These are phyloP conservation scores for Fusarium clavum DNA, from an alignment of 2,329 filamentous ascomycete species.

Conservation along the genomic window DNA sequence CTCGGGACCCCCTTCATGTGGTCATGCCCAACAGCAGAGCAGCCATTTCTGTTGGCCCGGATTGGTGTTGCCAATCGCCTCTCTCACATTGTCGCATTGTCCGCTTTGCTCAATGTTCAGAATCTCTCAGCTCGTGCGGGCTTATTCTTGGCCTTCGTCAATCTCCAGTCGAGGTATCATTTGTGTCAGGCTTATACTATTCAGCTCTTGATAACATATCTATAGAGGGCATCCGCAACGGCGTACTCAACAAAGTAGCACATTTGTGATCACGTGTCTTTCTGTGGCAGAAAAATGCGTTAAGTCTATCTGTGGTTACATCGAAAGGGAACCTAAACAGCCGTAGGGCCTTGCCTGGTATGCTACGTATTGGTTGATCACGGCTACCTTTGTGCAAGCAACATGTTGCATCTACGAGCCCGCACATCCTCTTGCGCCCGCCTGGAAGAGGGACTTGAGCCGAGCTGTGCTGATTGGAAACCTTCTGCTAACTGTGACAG, in stretches of 20 bases:
- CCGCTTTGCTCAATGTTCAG: too few species aligned
- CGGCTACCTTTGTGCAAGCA: slow-evolving; percentile 32
- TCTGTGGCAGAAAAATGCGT: too few species aligned
- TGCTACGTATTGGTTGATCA: slow-evolving; percentile 34
- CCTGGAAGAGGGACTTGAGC: slow-evolving; percentile 24
- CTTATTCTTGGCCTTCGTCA: too few species aligned
- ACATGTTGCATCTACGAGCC: slow-evolving; percentile 30
- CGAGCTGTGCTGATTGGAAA: background rate
- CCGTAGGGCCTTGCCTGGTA: slow-evolving; percentile 31
- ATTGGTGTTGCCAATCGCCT: background rate
- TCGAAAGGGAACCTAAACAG: slow-evolving; percentile 1
- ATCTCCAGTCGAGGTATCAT: too few species aligned
- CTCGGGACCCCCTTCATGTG: background rate
- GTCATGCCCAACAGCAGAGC: background rate
- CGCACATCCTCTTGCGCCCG: slow-evolving; percentile 17
- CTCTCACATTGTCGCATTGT: too few species aligned
- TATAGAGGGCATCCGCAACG: too few species aligned
- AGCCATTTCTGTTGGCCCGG: background rate
- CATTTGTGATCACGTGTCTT: too few species aligned
- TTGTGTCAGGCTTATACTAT: too few species aligned
- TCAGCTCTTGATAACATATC: too few species aligned
- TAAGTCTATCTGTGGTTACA: slow-evolving; percentile 17
- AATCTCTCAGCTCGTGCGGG: too few species aligned
- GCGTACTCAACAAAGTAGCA: too few species aligned
- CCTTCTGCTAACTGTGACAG: too few species aligned